These are phyloP conservation scores for Botrytis medusae DNA, from an alignment of 2,329 filamentous ascomycete genomes.

Conservation along the genomic window DNA sequence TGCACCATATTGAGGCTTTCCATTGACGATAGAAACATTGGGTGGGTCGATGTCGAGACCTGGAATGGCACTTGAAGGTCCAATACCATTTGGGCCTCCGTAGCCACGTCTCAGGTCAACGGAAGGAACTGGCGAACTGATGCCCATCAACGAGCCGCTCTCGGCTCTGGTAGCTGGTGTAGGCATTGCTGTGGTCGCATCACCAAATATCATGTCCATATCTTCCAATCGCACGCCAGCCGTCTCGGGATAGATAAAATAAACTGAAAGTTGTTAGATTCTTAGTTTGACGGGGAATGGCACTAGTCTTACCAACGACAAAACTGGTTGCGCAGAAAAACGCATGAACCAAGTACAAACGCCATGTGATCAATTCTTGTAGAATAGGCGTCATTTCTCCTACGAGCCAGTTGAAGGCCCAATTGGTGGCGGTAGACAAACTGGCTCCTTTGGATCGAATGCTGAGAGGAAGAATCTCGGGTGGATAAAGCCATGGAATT, in stretches of 20 bases:
- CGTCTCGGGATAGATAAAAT: constrained; percentile 96
- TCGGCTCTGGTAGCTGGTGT: constrained; percentile 79
- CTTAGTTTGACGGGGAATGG: not conserved
- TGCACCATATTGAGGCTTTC: constrained; percentile 47
- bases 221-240: constrained; percentile 94
- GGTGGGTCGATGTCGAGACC: constrained; percentile 81
- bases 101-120: constrained; percentile 65
- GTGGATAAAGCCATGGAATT: constrained; percentile 96
- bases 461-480: constrained; percentile 96
- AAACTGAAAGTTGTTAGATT: constrained; percentile 60
- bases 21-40: constrained; percentile 53
- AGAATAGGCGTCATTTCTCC: constrained; percentile 92
- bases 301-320: constrained; percentile 74
- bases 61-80: constrained; percentile 69
- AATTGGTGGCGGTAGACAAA: constrained; percentile 93
- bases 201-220: constrained; percentile 93
- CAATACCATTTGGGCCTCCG: constrained; percentile 43
- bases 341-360: constrained; percentile 90
- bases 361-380: constrained; percentile 90
- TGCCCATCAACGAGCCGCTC: constrained; percentile 76
- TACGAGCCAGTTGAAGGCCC: constrained; percentile 98
- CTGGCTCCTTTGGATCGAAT: constrained; percentile 97
- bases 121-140: constrained; percentile 76
- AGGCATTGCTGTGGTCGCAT: constrained; percentile 78
- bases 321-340: constrained; percentile 97